Evolutionary conservation across 2,329 filamentous ascomycete genomes (phyloP).

Genomic region (Trichoderma koningii): DNA sequence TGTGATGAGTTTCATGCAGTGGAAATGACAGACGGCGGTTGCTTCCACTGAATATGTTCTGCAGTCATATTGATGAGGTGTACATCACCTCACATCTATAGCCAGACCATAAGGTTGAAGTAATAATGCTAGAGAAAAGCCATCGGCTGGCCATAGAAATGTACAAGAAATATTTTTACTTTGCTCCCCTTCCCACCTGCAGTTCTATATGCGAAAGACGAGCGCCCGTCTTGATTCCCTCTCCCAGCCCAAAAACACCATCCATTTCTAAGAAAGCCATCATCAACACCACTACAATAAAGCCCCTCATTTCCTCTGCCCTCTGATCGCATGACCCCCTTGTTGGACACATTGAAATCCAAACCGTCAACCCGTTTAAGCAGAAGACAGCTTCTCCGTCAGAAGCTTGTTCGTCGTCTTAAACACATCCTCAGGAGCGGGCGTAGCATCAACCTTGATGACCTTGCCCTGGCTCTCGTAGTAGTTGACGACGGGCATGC

Average conservation of each 20-base stretch:
- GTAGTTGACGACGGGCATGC: slow-evolving; percentile 93
- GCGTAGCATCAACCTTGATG: slow-evolving; percentile 74
- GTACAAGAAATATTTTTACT: slow-evolving; percentile 17
- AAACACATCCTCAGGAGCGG: slow-evolving; percentile 64
- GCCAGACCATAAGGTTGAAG: background rate
- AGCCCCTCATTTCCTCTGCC: background rate
- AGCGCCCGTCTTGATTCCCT: slow-evolving; percentile 14
- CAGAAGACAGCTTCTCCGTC: slow-evolving; percentile 46
- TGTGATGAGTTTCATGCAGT: background rate
- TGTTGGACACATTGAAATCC: too few species aligned
- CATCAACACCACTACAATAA: background rate
- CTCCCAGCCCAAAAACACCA: slow-evolving; percentile 14
- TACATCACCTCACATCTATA: slow-evolving; percentile 7
- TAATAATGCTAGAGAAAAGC: slow-evolving; percentile 2
- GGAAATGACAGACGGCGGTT: background rate
- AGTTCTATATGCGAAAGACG: background rate
- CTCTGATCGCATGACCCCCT: too few species aligned
- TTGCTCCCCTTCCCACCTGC: background rate
- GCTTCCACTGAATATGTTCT: background rate
- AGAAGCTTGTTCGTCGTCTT: slow-evolving; percentile 55
- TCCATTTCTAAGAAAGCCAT: slow-evolving; percentile 6
- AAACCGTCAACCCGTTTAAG: too few species aligned
- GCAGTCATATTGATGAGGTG: background rate
- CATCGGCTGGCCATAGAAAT: background rate
- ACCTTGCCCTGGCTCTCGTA: slow-evolving; percentile 77